Conservation (phyloP, 1,284 basidiomycete species). For the Rhodotorula sp. region DNA sequence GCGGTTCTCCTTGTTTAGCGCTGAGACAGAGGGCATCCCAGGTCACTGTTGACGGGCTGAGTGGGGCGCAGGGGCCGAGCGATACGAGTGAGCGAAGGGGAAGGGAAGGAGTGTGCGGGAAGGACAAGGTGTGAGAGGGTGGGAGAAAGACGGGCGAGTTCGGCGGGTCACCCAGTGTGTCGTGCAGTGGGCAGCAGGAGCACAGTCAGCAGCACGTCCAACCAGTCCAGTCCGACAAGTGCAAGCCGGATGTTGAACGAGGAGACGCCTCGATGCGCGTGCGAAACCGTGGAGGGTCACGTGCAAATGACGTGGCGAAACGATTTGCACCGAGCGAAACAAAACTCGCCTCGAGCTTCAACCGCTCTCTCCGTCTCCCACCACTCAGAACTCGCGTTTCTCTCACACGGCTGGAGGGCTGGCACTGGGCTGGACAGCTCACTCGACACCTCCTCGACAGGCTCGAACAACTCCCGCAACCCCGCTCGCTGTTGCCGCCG, state of each 20-base stretch:
- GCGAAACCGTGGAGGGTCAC: background rate
- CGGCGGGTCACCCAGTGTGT: background rate
- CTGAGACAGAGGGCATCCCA: background rate
- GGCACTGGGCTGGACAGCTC: no score
- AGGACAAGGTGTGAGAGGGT: background rate
- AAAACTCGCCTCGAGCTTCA: background rate
- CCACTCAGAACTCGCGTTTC: background rate
- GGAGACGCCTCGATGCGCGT: background rate
- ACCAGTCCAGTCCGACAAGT: no score
- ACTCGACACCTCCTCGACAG: no score
- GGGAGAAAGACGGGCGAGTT: background rate
- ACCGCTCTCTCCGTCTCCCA: background rate
- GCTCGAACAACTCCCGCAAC: no score
- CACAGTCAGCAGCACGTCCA: background rate
- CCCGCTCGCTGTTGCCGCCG: no score
- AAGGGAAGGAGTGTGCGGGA: no score
- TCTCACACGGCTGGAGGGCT: background rate
- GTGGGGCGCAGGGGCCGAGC: background rate
- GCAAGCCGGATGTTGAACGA: background rate
- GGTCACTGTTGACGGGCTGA: background rate
- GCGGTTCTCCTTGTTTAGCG: slow-evolving; percentile 15
- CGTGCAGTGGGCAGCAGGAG: background rate
- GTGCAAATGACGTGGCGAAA: background rate
- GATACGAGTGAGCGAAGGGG: background rate
- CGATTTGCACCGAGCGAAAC: background rate